These are phyloP conservation scores for Penicillium concentricum DNA, from an alignment of 2,329 filamentous ascomycete genomes.

Conservation along the genomic window DNA sequence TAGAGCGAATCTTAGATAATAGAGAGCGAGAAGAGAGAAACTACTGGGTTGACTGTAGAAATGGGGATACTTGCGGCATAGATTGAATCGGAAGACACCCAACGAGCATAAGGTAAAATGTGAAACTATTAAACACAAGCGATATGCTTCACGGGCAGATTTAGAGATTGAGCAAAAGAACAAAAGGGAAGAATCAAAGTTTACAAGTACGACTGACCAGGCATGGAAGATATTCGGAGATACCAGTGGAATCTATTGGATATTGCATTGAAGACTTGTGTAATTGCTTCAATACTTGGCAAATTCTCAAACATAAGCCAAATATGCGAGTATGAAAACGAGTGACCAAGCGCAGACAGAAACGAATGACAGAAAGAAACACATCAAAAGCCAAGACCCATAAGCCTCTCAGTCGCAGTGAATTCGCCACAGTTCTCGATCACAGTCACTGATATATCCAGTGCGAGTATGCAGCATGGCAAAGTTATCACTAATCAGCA, in stretches of 20 bases:
- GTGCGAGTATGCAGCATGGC: conserved; percentile 30
- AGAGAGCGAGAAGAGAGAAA: no score
- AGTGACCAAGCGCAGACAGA: not conserved
- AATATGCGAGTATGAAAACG: not conserved
- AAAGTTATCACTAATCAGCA: conserved; percentile 54
- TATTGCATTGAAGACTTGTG: not conserved
- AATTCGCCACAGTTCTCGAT: conserved; percentile 29
- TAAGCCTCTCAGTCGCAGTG: conserved; percentile 22
- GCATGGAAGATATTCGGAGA: not conserved
- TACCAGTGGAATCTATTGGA: not conserved
- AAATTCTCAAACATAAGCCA: not conserved
- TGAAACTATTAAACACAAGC: not conserved
- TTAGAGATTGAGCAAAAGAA: not conserved
- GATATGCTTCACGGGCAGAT: no score
- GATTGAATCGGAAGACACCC: not conserved
- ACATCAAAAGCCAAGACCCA: not conserved
- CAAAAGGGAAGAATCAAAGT: not conserved
- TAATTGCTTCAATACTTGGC: not conserved
- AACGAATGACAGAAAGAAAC: not conserved
- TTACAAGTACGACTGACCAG: not conserved
- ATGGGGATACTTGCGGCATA: not conserved
- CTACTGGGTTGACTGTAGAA: not conserved
- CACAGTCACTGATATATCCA: conserved; percentile 25
- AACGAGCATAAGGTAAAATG: not conserved
- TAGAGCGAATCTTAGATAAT: no score